Evolutionary conservation across 495 filamentous ascomycete genomes (phyloP).

Genomic region (Penicillium macrosclerotiorum): DNA sequence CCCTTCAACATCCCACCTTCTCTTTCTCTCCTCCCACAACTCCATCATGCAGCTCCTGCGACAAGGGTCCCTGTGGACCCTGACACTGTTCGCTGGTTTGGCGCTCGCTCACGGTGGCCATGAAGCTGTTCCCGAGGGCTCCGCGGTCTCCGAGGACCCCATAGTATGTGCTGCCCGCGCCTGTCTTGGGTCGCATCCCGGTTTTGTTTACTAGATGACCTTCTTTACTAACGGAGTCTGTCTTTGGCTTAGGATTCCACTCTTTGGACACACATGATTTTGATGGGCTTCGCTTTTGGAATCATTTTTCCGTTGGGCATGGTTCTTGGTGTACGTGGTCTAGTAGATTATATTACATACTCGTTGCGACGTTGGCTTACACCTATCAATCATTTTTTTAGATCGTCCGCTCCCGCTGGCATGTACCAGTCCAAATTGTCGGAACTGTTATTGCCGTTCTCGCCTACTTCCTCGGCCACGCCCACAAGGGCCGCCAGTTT

Average conservation of each 20-base stretch:
- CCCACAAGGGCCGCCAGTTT: conserved; percentile 87
- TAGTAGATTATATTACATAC: background rate
- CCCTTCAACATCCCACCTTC: conserved; percentile 11
- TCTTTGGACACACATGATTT: conserved; percentile 89
- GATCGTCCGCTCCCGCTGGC: conserved; percentile 90
- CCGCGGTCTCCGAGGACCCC: conserved; percentile 74
- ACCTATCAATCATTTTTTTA: conserved; percentile 30
- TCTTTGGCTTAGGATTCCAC: conserved; percentile 61
- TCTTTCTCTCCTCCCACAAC: background rate
- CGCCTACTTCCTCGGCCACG: conserved; percentile 88
- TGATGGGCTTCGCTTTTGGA: conserved; percentile 86
- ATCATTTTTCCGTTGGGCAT: conserved; percentile 91
- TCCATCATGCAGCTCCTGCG: conserved; percentile 19
- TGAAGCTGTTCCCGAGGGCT: conserved; percentile 70
- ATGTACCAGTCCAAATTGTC: conserved; percentile 83
- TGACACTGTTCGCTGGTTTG: conserved; percentile 31
- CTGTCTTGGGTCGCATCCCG: too few relatives aligned
- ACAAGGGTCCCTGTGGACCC: conserved; percentile 20
- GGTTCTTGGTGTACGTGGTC: conserved; percentile 79
- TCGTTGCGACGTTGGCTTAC: background rate
- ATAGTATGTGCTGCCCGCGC: conserved; percentile 80
- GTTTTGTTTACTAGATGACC: background rate
- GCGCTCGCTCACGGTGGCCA: conserved; percentile 71
- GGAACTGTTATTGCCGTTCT: conserved; percentile 72
- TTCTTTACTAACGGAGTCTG: conserved; percentile 3